These are phyloP conservation scores for Candida glaebosa DNA, from an alignment of 805 yeast genomes.

Conservation along the genomic window DNA sequence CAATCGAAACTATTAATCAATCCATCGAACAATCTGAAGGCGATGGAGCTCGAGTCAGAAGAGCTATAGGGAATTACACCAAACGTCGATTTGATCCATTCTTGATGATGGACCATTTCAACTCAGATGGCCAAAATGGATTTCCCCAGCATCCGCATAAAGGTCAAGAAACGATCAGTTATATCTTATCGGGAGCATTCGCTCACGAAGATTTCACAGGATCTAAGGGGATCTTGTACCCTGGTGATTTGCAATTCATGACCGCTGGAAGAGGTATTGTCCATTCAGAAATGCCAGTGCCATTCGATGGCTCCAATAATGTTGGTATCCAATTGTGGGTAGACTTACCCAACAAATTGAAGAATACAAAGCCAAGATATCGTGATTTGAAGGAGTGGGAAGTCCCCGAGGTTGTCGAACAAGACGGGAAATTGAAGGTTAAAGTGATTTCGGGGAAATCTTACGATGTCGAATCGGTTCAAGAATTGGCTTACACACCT, in stretches of 20 bases:
- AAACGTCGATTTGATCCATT: slow-evolving; percentile 80
- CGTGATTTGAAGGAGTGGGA: slow-evolving; percentile 68
- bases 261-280: slow-evolving; percentile 86
- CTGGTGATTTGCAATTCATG: slow-evolving; percentile 89
- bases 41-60: slow-evolving; percentile 80
- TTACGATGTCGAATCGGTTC: slow-evolving; percentile 67
- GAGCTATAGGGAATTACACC: slow-evolving; percentile 69
- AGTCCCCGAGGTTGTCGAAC: slow-evolving; percentile 63
- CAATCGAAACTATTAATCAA: slow-evolving; percentile 26
- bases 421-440: slow-evolving; percentile 56
- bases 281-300: slow-evolving; percentile 81
- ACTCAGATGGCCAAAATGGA: slow-evolving; percentile 61
- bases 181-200: slow-evolving; percentile 27
- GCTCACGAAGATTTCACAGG: slow-evolving; percentile 72
- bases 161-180: slow-evolving; percentile 34
- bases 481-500: slow-evolving; percentile 78
- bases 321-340: slow-evolving; percentile 85
- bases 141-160: slow-evolving; percentile 37
- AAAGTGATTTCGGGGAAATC: slow-evolving; percentile 74
- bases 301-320: slow-evolving; percentile 43
- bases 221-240: slow-evolving; percentile 61
- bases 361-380: slow-evolving; percentile 66
- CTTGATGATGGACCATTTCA: slow-evolving; percentile 75
- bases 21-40: slow-evolving; percentile 81
- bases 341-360: slow-evolving; percentile 63